Conservation (phyloP, 1,139 yeast genomes). For the Meyerozyma elateridarum region DNA sequence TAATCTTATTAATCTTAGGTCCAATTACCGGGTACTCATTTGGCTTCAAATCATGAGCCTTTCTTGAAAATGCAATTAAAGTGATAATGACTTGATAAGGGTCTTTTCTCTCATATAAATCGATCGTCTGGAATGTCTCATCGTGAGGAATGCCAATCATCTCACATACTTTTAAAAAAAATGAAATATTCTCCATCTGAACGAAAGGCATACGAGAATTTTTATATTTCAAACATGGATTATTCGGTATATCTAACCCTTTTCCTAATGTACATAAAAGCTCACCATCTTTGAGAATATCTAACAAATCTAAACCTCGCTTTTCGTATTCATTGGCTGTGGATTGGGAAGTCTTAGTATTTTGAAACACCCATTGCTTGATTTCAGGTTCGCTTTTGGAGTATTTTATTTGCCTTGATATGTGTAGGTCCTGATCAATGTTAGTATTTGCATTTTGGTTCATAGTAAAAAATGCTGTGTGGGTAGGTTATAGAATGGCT, state of each 20-base stretch:
- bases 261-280: conserved; percentile 51
- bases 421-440: conserved; percentile 52
- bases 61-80: conserved; percentile 66
- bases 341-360: conserved; percentile 20
- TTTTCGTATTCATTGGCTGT: conserved; percentile 13
- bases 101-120: conserved; percentile 67
- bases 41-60: conserved; percentile 36
- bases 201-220: conserved; percentile 76
- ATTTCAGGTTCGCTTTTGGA: conserved; percentile 42
- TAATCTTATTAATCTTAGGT: conserved; percentile 10
- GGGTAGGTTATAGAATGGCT: too few relatives aligned
- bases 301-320: conserved; percentile 31
- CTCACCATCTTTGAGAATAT: conserved; percentile 60
- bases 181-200: conserved; percentile 83
- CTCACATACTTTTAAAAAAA: conserved; percentile 59
- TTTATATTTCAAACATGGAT: conserved; percentile 46
- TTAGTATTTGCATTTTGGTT: conserved; percentile 38
- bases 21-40: conserved; percentile 8
- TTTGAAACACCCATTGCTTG: conserved; percentile 43
- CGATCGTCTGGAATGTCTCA: conserved; percentile 80
- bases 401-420: conserved; percentile 47
- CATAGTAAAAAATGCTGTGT: neutral
- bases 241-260: conserved; percentile 31
- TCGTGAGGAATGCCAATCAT: conserved; percentile 72
- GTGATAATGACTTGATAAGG: conserved; percentile 76